phyloP scores from a whole-genome alignment of 1,284 basidiomycete species.

The Naganishia sp. region DNA sequence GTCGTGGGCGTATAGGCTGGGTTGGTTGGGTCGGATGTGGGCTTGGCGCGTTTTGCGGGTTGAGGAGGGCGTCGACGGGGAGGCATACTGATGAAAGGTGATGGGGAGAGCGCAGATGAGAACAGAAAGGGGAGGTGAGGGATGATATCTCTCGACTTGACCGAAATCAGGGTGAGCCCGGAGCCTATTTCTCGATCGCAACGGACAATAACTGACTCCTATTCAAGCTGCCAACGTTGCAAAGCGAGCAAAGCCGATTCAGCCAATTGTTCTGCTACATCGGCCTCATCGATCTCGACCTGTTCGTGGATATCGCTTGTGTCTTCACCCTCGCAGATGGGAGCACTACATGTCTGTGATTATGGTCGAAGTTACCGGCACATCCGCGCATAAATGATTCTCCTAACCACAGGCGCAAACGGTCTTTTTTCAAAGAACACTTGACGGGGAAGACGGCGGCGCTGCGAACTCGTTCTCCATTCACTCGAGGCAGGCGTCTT shows the following conservation, averaged over 20 bases:
- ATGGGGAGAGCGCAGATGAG: background rate
- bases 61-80: slow-evolving; percentile 1
- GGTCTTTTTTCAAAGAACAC: slow-evolving; percentile 63
- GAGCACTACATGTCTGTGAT: background rate
- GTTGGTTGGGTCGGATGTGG: slow-evolving; percentile 2
- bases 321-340: background rate
- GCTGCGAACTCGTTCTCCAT: slow-evolving; percentile 76
- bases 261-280: no score
- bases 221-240: no score
- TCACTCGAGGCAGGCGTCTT: slow-evolving; percentile 77
- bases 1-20: slow-evolving; percentile 3
- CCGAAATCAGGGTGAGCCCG: no score
- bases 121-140: background rate
- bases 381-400: slow-evolving; percentile 82
- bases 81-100: background rate
- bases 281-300: no score
- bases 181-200: no score
- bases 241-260: no score
- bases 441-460: slow-evolving; percentile 67
- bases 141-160: no score
- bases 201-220: no score
- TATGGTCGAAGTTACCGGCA: slow-evolving; percentile 57
- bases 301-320: no score
- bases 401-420: slow-evolving; percentile 81
- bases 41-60: background rate